Evolutionary conservation across 768 basidiomycete species (phyloP).

Genomic region (Agaricus subrufescens): DNA sequence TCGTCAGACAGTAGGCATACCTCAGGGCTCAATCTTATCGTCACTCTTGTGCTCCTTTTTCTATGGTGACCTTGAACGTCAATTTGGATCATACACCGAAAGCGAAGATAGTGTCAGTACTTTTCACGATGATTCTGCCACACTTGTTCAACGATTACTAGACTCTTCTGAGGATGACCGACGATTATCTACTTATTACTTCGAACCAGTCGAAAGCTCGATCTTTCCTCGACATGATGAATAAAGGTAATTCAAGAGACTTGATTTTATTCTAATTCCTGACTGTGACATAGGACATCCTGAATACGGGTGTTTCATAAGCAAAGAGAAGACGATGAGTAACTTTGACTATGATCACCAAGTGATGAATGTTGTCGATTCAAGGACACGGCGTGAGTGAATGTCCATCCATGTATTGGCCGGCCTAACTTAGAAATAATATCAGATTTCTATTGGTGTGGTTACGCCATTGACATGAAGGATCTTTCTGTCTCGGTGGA

Average conservation of each 20-base stretch:
- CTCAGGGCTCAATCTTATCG: slow-evolving; percentile 96
- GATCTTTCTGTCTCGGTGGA: slow-evolving; percentile 79
- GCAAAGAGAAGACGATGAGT: slow-evolving; percentile 81
- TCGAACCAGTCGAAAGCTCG: slow-evolving; percentile 55
- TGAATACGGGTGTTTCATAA: slow-evolving; percentile 91
- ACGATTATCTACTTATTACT: slow-evolving; percentile 91
- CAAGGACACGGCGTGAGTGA: slow-evolving; percentile 28
- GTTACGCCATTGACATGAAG: slow-evolving; percentile 69
- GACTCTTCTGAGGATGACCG: slow-evolving; percentile 83
- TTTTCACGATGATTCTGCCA: not conserved
- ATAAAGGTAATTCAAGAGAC: slow-evolving; percentile 40
- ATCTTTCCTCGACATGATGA: slow-evolving; percentile 74
- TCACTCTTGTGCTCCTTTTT: slow-evolving; percentile 91
- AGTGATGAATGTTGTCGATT: slow-evolving; percentile 48
- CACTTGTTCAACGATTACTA: slow-evolving; percentile 21
- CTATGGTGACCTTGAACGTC: slow-evolving; percentile 85
- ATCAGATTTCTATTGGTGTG: slow-evolving; percentile 93
- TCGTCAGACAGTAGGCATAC: slow-evolving; percentile 90
- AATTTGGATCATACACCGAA: slow-evolving; percentile 45
- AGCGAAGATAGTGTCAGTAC: slow-evolving; percentile 59
- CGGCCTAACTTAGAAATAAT: not conserved
- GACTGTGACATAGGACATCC: slow-evolving; percentile 59
- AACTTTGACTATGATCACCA: slow-evolving; percentile 71
- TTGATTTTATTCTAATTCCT: not conserved
- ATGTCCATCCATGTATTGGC: not conserved